phyloP scores from a whole-genome alignment of 805 yeast species.

The Candida schatavii region DNA sequence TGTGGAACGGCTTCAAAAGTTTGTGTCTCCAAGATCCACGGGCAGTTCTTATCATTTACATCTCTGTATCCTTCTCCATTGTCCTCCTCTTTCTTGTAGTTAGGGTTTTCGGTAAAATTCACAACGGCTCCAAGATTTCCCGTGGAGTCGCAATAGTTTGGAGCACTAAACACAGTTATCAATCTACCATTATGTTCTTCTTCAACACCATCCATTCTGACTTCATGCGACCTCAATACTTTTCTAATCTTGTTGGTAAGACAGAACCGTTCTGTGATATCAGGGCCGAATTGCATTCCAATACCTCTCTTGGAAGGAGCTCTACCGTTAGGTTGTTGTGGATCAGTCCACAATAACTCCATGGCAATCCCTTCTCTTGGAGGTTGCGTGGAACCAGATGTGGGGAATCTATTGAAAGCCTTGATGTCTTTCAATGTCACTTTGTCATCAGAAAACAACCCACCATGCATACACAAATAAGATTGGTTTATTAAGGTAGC shows the following conservation, averaged over 20 bases:
- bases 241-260: conserved; percentile 68
- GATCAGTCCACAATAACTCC: conserved; percentile 98
- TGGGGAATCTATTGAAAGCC: conserved; percentile 61
- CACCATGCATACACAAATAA: conserved; percentile 93
- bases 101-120: conserved; percentile 52
- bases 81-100: conserved; percentile 45
- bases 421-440: conserved; percentile 74
- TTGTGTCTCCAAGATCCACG: conserved; percentile 49
- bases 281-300: conserved; percentile 97
- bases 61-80: conserved; percentile 41
- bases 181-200: conserved; percentile 82
- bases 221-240: conserved; percentile 92
- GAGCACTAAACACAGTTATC: conserved; percentile 96
- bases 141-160: conserved; percentile 91
- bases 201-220: conserved; percentile 86
- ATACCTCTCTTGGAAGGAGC: conserved; percentile 91
- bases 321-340: conserved; percentile 75
- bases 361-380: conserved; percentile 89
- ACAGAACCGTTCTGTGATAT: conserved; percentile 79
- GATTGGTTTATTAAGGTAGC: conserved; percentile 76
- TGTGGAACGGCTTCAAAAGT: conserved; percentile 83
- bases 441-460: conserved; percentile 76
- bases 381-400: conserved; percentile 62
- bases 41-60: conserved; percentile 37
- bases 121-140: conserved; percentile 91